phyloP scores from a whole-genome alignment of 495 filamentous ascomycete genomes.

The Melanomma pulvis-pyrius region DNA sequence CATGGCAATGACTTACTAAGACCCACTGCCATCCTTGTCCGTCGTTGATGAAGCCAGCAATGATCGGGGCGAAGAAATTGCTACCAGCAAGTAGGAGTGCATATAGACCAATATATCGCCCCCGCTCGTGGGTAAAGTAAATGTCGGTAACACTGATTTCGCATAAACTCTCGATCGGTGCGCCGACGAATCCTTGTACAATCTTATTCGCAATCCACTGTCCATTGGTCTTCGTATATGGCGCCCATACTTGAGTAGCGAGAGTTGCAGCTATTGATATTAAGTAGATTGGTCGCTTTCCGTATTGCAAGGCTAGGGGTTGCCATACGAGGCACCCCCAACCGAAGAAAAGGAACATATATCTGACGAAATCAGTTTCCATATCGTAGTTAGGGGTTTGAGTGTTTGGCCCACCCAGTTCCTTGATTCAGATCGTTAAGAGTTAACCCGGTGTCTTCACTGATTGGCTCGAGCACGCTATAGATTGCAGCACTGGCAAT shows the following conservation, averaged over 20 bases:
- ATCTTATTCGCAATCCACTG: slow-evolving; percentile 68
- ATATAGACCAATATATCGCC: slow-evolving; percentile 67
- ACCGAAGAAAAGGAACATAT: slow-evolving; percentile 59
- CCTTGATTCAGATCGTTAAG: slow-evolving; percentile 60
- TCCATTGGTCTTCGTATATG: slow-evolving; percentile 55
- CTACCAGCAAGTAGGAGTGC: slow-evolving; percentile 64
- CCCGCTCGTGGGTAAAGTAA: slow-evolving; percentile 69
- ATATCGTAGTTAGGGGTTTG: too few species aligned
- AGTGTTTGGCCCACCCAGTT: slow-evolving; percentile 59
- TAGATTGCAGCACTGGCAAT: slow-evolving; percentile 65
- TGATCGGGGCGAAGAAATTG: slow-evolving; percentile 66
- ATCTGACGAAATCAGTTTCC: background rate
- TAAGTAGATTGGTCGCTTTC: slow-evolving; percentile 66
- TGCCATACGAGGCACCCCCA: slow-evolving; percentile 73
- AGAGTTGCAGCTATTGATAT: slow-evolving; percentile 59
- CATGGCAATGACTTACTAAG: slow-evolving; percentile 39
- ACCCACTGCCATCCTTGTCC: slow-evolving; percentile 67
- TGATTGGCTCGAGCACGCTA: slow-evolving; percentile 62
- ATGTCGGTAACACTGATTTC: slow-evolving; percentile 66
- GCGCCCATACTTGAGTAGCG: slow-evolving; percentile 53
- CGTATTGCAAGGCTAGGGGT: slow-evolving; percentile 66
- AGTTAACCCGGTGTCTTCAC: slow-evolving; percentile 57
- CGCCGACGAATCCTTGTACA: slow-evolving; percentile 65
- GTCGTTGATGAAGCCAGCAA: slow-evolving; percentile 69
- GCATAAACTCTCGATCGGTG: slow-evolving; percentile 65